Base-by-base conservation (phyloP, 2,329 filamentous ascomycete species). In the Ophiostoma piceae region DNA sequence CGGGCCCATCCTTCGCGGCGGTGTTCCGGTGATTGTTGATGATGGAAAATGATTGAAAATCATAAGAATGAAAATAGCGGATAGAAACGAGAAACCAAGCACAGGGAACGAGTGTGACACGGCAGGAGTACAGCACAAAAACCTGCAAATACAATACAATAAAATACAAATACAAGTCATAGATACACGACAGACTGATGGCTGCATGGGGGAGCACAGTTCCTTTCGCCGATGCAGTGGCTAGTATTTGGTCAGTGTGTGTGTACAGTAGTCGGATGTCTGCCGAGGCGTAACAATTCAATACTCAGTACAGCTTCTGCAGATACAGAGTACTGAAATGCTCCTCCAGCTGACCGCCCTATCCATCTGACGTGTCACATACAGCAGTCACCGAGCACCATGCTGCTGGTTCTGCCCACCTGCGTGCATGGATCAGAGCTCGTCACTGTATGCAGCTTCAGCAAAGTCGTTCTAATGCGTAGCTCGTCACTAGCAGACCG, bases 301-400 rank as follows among this genome's bases (percentile, higher is more conserved):
- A 29, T 29, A 29, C 26, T 29, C 26, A 29, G 2, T 29, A 29
- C 26, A 29, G 26, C 26, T 29, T 1, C 26, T 29, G 26, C n/a
- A n/a, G 2, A 29, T 29, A 29, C 35, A 35, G 35, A 35, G 8
- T 2, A 5, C 35, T n/a, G n/a, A 35, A 35, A 35, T 35, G 35
- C 26, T 29, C 2, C 11, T 47, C 43, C 26, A 62, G n/a, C 51
- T n/a, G 22, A 19, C 8, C 32, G 57, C 62, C 26, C 43, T 35
- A 47, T 26, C 26, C 6, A 68, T 43, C 57, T 71, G 68, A 71
- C 57, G 62, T 65, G 66, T 71, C 70, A 71, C 65, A 64, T 60
- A 51, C 35, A 51, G 19, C 39, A 64, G 39, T 29, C 67, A 71
- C 70, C 67, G 66, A 60, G 66, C 70, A 37, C 70, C 70, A 19